Conservation (phyloP, 2,329 filamentous ascomycete species). For the Whalleya microplaca region DNA sequence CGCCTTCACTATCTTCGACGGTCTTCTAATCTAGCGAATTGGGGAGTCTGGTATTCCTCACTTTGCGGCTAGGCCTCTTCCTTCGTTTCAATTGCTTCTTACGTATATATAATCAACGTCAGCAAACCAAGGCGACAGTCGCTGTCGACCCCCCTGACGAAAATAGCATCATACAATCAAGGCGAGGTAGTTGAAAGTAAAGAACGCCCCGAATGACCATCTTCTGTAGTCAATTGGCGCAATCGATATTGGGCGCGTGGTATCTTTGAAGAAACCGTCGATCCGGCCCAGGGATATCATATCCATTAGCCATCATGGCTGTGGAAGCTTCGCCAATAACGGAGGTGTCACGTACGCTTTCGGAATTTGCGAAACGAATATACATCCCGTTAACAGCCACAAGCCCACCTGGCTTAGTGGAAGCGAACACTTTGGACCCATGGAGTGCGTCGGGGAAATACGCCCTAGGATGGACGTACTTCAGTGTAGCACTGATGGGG, state of each 20-base stretch:
- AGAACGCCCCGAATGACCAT: background rate
- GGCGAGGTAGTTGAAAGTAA: background rate
- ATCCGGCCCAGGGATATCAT: background rate
- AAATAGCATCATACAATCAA: background rate
- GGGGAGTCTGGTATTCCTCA: conserved; percentile 44
- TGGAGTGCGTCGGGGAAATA: conserved; percentile 86
- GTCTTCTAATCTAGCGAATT: conserved; percentile 35
- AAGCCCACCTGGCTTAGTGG: conserved; percentile 63
- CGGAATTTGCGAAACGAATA: conserved; percentile 57
- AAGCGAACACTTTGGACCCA: conserved; percentile 72
- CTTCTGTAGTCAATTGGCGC: background rate
- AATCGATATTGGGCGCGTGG: background rate
- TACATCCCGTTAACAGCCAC: conserved; percentile 62
- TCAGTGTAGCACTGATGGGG: conserved; percentile 73
- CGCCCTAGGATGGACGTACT: conserved; percentile 85
- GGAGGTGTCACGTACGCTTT: conserved; percentile 40
- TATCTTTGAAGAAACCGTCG: conserved; percentile 6
- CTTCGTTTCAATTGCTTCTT: conserved; percentile 20
- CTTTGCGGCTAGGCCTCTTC: conserved; percentile 20
- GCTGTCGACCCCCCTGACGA: background rate
- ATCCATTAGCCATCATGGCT: conserved; percentile 48
- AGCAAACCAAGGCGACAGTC: conserved; percentile 9
- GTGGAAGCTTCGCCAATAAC: conserved; percentile 39
- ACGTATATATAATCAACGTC: conserved; percentile 6
- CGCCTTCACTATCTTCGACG: conserved; percentile 22